Evolutionary conservation across 2,329 filamentous ascomycete genomes (phyloP), one percentile per base, ranked within the genome.

Genomic region (Cadophora malorum): DNA sequence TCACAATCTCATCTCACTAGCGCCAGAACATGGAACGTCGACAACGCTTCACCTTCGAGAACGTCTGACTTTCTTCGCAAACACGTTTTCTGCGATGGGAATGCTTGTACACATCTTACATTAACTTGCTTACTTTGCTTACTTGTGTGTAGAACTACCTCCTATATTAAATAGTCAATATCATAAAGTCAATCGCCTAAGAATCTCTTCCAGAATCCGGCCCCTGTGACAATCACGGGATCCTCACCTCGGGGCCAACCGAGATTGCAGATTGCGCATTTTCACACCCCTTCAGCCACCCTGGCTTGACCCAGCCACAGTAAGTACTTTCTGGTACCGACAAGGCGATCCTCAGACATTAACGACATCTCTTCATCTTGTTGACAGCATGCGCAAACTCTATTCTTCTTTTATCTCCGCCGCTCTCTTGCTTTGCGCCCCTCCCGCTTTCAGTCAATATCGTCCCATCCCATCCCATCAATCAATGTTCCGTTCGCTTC

Each of bases 301-400:
- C 38, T 16, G 16, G 5, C 35, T n/a, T 59, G 8, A 23, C 59
- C 41, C 38, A 62, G 61, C 61, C 61, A 63, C 61, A 63, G 61
- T n/a, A 50, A 19, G 50, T 12, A 53, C 23, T 59, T 65, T 50
- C 53, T 58, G 64, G 56, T 66, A 66, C 45, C 56, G 63, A 65
- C 33, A 49, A 35, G 31, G 21, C 12, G 23, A 49, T 52, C 45
- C 59, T 62, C 23, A 47, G 38, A 50, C 23, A 16, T 33, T 25
- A 33, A 31, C 45, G 38, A 50, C 28, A 47, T 49, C 59, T 62
- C 28, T 23, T 50, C 59, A n/a, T 62, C n/a, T 61, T 10, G n/a
- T 38, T 31, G 35, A 61, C 41, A 61, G 35, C 41, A n/a, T 31
- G 38, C 28, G 16, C 21, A 31, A 9, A 25, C 45, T 21, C n/a